Evolutionary conservation across 169 alveolate species (phyloP).

Genomic region (Theileria annulata): DNA sequence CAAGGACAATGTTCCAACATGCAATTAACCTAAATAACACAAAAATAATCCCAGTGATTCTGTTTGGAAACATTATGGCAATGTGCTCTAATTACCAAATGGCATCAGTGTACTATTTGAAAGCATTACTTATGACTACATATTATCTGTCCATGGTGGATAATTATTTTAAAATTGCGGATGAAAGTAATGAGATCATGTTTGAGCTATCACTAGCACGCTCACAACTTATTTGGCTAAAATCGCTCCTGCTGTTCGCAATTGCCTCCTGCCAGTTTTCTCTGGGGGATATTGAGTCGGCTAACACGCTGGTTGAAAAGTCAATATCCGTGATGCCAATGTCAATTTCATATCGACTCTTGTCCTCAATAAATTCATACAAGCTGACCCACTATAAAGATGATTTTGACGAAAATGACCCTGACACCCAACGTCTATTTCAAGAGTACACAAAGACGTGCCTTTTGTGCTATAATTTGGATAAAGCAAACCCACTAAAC

Average conservation of each 20-base stretch:
- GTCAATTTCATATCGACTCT: constrained; percentile 41
- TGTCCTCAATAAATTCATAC: constrained; percentile 22
- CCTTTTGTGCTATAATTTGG: constrained; percentile 19
- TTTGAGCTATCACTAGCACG: constrained; percentile 18
- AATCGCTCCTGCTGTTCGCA: constrained; percentile 46
- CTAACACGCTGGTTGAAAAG: constrained; percentile 19
- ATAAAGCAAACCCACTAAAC: constrained; percentile 5
- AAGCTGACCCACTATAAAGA: constrained; percentile 27
- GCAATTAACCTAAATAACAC: constrained; percentile 24
- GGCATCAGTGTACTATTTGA: constrained; percentile 45
- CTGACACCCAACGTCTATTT: background rate
- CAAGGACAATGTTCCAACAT: constrained; percentile 29
- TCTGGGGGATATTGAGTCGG: constrained; percentile 29
- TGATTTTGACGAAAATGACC: constrained; percentile 11
- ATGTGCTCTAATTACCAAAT: constrained; percentile 35
- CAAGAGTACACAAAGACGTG: constrained; percentile 23
- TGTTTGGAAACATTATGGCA: constrained; percentile 35
- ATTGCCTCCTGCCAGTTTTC: constrained; percentile 47
- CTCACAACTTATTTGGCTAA: constrained; percentile 25
- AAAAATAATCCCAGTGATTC: constrained; percentile 20
- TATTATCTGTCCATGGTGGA: constrained; percentile 20
- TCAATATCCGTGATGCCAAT: constrained; percentile 25
- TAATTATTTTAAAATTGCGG: background rate
- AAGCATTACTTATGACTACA: constrained; percentile 39
- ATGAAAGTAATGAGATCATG: background rate